Evolutionary conservation across 495 filamentous ascomycete genomes (phyloP).

Genomic region (Penicillium tannophilum): DNA sequence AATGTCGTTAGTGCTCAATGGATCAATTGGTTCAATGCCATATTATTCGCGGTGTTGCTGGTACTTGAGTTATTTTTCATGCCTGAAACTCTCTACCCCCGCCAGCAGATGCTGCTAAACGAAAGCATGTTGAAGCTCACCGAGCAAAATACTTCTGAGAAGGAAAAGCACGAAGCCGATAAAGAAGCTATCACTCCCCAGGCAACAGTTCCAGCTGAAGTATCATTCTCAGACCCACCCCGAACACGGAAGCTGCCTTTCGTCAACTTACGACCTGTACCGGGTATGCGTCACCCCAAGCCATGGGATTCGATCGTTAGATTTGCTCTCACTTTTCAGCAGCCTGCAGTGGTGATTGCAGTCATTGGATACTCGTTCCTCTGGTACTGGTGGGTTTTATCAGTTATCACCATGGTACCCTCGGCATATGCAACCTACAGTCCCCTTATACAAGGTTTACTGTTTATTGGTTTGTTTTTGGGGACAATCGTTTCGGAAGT

Average conservation of each 20-base stretch:
- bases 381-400: slow-evolving; percentile 68
- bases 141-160: slow-evolving; percentile 12
- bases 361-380: slow-evolving; percentile 57
- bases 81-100: slow-evolving; percentile 63
- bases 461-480: slow-evolving; percentile 60
- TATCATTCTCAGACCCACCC: slow-evolving; percentile 22
- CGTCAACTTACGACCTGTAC: slow-evolving; percentile 51
- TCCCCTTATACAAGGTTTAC: slow-evolving; percentile 58
- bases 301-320: slow-evolving; percentile 50
- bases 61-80: slow-evolving; percentile 55
- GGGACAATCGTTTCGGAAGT: slow-evolving; percentile 59
- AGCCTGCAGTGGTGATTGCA: slow-evolving; percentile 46
- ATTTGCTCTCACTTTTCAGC: slow-evolving; percentile 52
- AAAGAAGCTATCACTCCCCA: not conserved
- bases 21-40: slow-evolving; percentile 63
- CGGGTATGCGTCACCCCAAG: slow-evolving; percentile 56
- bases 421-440: slow-evolving; percentile 55
- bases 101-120: slow-evolving; percentile 36
- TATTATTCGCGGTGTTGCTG: slow-evolving; percentile 56
- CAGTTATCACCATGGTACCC: slow-evolving; percentile 61
- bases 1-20: slow-evolving; percentile 51
- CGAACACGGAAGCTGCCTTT: slow-evolving; percentile 55
- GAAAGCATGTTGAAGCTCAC: not conserved
- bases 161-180: slow-evolving; percentile 27
- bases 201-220: slow-evolving; percentile 2